Evolutionary conservation across 2,329 filamentous ascomycete genomes (phyloP), one percentile per base, ranked within the genome.

Genomic region (Colletotrichum sp.): DNA sequence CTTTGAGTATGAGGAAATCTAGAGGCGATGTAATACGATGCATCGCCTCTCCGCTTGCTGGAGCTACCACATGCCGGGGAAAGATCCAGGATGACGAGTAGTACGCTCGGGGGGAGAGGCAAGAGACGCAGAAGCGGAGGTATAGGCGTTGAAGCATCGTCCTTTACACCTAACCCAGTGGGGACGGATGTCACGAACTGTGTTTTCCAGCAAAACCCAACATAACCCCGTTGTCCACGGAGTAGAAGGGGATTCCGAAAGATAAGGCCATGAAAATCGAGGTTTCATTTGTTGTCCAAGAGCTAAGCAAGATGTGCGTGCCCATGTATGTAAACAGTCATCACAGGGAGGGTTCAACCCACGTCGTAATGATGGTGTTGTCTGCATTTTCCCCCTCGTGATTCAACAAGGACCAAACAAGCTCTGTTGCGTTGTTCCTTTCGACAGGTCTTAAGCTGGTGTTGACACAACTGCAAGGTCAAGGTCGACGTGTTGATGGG

Each of bases 1-100:
- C 79, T 86, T 70, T 87, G 82, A 81, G 39, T 10, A 49, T 49
- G 16, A 15, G n/a, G n/a, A 18, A 28, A 52, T 26, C 21, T 32
- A 30, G 24, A 52, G 59, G 34, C 59, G 60, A 26, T 49, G 66
- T 65, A 34, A 64, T 21, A 63, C n/a, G 28, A 52, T 55, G 32
- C 34, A 34, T 18, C 18, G 26, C 65, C 32, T 49, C 55, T 24
- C 26, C 34, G 16, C 32, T 13, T 30, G n/a, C 21, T 28, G 15
- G 7, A 34, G 24, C 24, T 24, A 39, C 49, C 39, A 24, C 28
- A 39, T 28, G 13, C 21, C 26, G 26, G 65, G 65, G 13, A 68
- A 24, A 39, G n/a, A 55, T 28, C 16, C 18, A 30, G 59, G 12
- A 32, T 12, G 13, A 32, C 9, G 18, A 21, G 15, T 10, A 10